These are phyloP conservation scores for Sphaceloma murrayae DNA, from an alignment of 2,329 filamentous ascomycete genomes.

Conservation along the genomic window DNA sequence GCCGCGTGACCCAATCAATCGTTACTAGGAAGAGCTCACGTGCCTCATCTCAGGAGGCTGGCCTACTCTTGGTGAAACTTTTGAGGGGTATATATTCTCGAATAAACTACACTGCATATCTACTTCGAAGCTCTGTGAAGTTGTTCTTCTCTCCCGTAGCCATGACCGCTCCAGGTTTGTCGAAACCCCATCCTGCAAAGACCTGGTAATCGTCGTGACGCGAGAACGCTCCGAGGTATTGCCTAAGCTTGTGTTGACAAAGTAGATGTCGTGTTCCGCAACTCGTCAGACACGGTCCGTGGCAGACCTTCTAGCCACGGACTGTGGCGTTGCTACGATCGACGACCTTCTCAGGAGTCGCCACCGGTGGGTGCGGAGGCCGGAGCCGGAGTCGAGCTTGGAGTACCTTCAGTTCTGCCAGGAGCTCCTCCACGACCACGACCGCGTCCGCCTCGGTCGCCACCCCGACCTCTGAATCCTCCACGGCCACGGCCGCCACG, in stretches of 20 bases:
- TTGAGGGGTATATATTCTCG: constrained; percentile 10
- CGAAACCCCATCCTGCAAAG: constrained; percentile 9
- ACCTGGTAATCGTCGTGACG: constrained; percentile 4
- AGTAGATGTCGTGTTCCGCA: background rate
- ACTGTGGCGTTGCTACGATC: no score
- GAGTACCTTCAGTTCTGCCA: constrained; percentile 23
- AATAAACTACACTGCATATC: constrained; percentile 15
- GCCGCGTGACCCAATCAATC: constrained; percentile 6
- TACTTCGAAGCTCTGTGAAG: constrained; percentile 14
- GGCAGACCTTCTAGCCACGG: no score
- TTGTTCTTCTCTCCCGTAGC: background rate
- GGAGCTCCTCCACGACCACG: constrained; percentile 28
- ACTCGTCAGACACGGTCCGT: no score
- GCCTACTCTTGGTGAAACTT: background rate
- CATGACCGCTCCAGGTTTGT: no score
- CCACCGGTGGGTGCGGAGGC: constrained; percentile 23
- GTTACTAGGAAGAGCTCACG: constrained; percentile 10
- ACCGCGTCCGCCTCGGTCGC: constrained; percentile 43
- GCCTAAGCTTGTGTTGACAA: constrained; percentile 2
- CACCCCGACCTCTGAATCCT: constrained; percentile 46
- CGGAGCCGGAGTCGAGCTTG: constrained; percentile 20
- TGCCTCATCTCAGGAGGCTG: background rate
- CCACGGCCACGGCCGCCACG: constrained; percentile 46
- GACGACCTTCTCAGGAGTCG: constrained; percentile 26
- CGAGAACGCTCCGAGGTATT: constrained; percentile 13